These are phyloP conservation scores for Tulasnella sp. DNA, from an alignment of 768 basidiomycete genomes.

Conservation along the genomic window DNA sequence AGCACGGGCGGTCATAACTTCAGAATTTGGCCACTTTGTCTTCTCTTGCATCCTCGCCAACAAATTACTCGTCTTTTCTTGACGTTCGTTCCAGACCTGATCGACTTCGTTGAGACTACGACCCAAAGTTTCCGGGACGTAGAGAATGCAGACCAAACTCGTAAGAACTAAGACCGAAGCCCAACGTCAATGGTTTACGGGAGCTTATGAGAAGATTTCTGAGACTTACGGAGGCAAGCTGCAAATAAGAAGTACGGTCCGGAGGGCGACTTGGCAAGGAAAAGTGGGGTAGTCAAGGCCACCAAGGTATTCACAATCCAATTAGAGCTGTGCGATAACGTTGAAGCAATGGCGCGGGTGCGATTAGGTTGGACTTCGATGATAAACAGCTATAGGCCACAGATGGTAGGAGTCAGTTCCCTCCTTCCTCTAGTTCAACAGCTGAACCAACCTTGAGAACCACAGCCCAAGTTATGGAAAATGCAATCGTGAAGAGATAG, in stretches of 20 bases:
- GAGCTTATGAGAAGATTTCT: not conserved
- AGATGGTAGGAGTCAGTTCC: not conserved
- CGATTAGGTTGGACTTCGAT: conserved; percentile 43
- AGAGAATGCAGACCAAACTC: conserved; percentile 35
- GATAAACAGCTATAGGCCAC: conserved; percentile 32
- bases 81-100: conserved; percentile 22
- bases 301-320: conserved; percentile 41
- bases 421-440: not conserved
- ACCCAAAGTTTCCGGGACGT: conserved; percentile 42
- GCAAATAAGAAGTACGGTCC: conserved; percentile 45
- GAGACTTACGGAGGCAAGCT: conserved; percentile 24
- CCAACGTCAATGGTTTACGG: not conserved
- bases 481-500: conserved; percentile 41
- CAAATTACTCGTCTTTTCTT: not conserved
- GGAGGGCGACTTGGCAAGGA: conserved; percentile 39
- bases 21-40: not conserved
- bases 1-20: not conserved
- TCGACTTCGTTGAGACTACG: conserved; percentile 40
- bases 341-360: conserved; percentile 39
- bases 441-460: conserved; percentile 21
- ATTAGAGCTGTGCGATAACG: conserved; percentile 37
- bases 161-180: conserved; percentile 28
- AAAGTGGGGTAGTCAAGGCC: conserved; percentile 42
- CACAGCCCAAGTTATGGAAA: conserved; percentile 41
- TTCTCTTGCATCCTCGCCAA: conserved; percentile 1